phyloP scores from a whole-genome alignment of 805 yeast genomes.

The Metschnikowia orientalis region DNA sequence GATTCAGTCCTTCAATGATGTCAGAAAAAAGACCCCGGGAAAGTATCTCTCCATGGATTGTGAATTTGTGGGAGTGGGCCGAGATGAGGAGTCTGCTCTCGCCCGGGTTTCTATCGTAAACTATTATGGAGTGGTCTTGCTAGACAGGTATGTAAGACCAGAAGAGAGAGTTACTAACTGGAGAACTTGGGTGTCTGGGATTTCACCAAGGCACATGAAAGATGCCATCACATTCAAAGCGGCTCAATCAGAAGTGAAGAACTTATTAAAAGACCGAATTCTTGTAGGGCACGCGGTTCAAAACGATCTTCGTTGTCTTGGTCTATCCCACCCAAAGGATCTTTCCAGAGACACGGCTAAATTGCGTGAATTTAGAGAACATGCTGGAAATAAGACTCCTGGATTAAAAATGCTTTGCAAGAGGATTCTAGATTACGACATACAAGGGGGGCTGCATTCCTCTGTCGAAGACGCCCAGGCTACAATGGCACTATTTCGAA shows the following conservation, averaged over 20 bases:
- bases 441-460: slow-evolving; percentile 75
- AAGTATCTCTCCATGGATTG: slow-evolving; percentile 82
- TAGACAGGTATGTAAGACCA: slow-evolving; percentile 76
- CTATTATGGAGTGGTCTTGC: slow-evolving; percentile 64
- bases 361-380: slow-evolving; percentile 53
- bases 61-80: slow-evolving; percentile 91
- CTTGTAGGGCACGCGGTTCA: slow-evolving; percentile 83
- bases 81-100: slow-evolving; percentile 57
- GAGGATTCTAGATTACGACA: slow-evolving; percentile 52
- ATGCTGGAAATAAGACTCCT: slow-evolving; percentile 68
- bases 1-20: too few species aligned
- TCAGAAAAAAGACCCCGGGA: slow-evolving; percentile 49
- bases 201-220: slow-evolving; percentile 64
- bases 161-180: slow-evolving; percentile 75
- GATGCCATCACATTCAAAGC: slow-evolving; percentile 62
- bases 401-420: slow-evolving; percentile 60
- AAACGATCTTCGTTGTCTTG: slow-evolving; percentile 69
- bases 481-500: slow-evolving; percentile 74
- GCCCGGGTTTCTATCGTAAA: slow-evolving; percentile 89
- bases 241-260: slow-evolving; percentile 49
- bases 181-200: slow-evolving; percentile 92
- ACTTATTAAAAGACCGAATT: slow-evolving; percentile 38
- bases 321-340: slow-evolving; percentile 61
- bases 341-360: slow-evolving; percentile 71
- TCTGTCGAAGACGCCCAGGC: slow-evolving; percentile 90